phyloP scores from a whole-genome alignment of 2,329 filamentous ascomycete genomes.

The Aspergillus aculeatus region DNA sequence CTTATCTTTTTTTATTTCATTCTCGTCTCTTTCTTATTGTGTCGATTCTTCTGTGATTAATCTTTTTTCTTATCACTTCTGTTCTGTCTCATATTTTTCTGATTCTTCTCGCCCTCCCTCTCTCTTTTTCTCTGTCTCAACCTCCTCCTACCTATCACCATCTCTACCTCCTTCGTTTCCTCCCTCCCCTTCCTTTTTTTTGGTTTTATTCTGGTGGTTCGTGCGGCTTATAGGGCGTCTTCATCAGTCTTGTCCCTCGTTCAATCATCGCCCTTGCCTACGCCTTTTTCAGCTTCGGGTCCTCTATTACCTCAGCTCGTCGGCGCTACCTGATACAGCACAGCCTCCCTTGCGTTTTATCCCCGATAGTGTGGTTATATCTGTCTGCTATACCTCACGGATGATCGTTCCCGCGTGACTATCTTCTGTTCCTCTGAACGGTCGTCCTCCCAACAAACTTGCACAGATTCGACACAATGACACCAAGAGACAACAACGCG shows the following conservation, averaged over 20 bases:
- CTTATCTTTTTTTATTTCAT: slow-evolving; percentile 4
- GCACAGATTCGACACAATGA: slow-evolving; percentile 24
- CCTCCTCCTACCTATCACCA: slow-evolving; percentile 6
- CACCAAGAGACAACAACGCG: slow-evolving; percentile 30
- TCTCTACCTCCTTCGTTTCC: slow-evolving; percentile 10
- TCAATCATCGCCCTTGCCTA: slow-evolving; percentile 6
- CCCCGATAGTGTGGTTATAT: slow-evolving; percentile 9
- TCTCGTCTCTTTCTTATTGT: slow-evolving; percentile 6
- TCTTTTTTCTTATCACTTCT: slow-evolving; percentile 17
- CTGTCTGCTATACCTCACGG: slow-evolving; percentile 5
- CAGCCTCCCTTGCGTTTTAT: slow-evolving; percentile 3
- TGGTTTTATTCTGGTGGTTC: slow-evolving; percentile 7
- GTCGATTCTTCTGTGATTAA: slow-evolving; percentile 5
- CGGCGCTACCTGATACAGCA: neutral
- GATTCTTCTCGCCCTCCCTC: slow-evolving; percentile 12
- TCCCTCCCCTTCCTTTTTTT: slow-evolving; percentile 12
- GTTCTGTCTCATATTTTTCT: slow-evolving; percentile 18
- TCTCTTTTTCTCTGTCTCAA: slow-evolving; percentile 12
- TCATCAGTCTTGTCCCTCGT: slow-evolving; percentile 3
- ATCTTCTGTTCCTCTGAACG: slow-evolving; percentile 9
- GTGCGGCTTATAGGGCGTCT: slow-evolving; percentile 11
- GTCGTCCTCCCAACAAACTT: slow-evolving; percentile 4
- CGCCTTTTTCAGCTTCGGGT: neutral
- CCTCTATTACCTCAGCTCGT: slow-evolving; percentile 5
- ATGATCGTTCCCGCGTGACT: neutral